Percentiles rank a stretch among this genome's conserved stretches.
These are phyloP conservation scores for Colletotrichum lini DNA, from an alignment of 2,329 filamentous ascomycete genomes.

Conservation along the genomic window DNA sequence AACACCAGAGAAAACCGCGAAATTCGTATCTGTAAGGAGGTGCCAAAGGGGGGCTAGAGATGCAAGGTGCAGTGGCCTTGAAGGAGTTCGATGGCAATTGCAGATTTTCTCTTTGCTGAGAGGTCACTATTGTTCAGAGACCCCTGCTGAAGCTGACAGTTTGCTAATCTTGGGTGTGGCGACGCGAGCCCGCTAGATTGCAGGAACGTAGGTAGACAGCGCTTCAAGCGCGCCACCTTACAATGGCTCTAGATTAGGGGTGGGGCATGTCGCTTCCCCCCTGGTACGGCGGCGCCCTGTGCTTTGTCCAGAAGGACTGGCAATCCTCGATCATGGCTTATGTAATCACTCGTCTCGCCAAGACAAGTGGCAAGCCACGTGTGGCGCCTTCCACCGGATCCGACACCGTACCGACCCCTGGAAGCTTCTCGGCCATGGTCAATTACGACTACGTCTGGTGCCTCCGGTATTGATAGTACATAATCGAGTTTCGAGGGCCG, in stretches of 20 bases:
- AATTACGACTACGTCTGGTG: conserved; percentile 36
- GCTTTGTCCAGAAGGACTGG: neutral
- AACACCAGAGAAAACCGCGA: conserved; percentile 20
- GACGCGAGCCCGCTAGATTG: conserved; percentile 33
- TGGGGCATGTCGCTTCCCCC: conserved; percentile 31
- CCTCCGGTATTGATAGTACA: conserved; percentile 17
- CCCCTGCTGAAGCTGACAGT: conserved; percentile 37
- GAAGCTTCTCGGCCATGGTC: conserved; percentile 38
- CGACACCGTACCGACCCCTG: conserved; percentile 18
- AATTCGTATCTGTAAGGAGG: conserved; percentile 38
- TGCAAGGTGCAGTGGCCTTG: conserved; percentile 30
- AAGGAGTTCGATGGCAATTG: conserved; percentile 33
- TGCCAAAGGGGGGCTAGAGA: conserved; percentile 24
- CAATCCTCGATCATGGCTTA: neutral
- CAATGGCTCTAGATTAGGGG: conserved; percentile 38
- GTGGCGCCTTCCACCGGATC: conserved; percentile 34
- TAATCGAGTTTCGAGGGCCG: neutral
- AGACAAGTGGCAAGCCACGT: conserved; percentile 9
- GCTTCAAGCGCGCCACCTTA: conserved; percentile 18
- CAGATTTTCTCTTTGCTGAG: conserved; percentile 38
- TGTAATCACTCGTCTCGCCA: neutral
- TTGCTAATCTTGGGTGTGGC: conserved; percentile 40
- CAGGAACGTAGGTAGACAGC: conserved; percentile 4
- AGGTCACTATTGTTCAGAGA: conserved; percentile 33
- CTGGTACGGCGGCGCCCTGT: conserved; percentile 25